phyloP scores from a whole-genome alignment of 2,329 filamentous ascomycete species.

The Esteya vermicola region DNA sequence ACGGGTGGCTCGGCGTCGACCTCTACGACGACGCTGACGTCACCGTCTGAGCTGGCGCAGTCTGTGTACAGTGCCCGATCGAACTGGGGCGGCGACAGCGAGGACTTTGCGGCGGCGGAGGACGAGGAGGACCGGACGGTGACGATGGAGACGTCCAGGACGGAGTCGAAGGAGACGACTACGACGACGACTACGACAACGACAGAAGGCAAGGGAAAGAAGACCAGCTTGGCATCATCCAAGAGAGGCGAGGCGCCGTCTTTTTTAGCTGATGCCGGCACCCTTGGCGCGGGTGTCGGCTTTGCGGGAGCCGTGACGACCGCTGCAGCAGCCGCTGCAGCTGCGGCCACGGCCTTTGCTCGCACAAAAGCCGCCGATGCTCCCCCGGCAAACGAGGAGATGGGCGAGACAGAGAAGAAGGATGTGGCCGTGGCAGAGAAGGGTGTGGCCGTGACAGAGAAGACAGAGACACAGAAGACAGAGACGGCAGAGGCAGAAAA shows the following conservation, averaged over 20 bases:
- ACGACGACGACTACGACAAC: slow-evolving; percentile 6
- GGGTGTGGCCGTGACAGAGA: too few species aligned
- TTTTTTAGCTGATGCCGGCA: slow-evolving; percentile 63
- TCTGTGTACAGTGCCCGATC: too few species aligned
- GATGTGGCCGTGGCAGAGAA: too few species aligned
- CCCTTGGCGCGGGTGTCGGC: slow-evolving; percentile 56
- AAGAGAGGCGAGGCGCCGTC: slow-evolving; percentile 18
- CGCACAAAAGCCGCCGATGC: slow-evolving; percentile 31
- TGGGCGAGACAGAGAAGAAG: slow-evolving; percentile 8
- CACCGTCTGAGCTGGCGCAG: too few species aligned
- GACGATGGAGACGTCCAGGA: not conserved
- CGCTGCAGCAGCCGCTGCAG: slow-evolving; percentile 50
- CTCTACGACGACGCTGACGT: too few species aligned
- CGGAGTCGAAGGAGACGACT: too few species aligned
- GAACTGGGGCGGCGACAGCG: too few species aligned
- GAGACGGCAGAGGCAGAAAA: too few species aligned
- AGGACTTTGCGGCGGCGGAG: too few species aligned
- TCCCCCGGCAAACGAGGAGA: slow-evolving; percentile 23
- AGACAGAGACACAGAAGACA: too few species aligned
- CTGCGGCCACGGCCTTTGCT: slow-evolving; percentile 21
- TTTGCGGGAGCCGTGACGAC: slow-evolving; percentile 32
- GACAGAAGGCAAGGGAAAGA: slow-evolving; percentile 6
- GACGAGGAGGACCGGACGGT: too few species aligned
- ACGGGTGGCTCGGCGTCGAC: too few species aligned
- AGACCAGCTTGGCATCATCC: slow-evolving; percentile 13